Evolutionary conservation across 176 grass and related monocot genomes (phyloP).

Genomic region (Eremochloa ophiuroides): DNA sequence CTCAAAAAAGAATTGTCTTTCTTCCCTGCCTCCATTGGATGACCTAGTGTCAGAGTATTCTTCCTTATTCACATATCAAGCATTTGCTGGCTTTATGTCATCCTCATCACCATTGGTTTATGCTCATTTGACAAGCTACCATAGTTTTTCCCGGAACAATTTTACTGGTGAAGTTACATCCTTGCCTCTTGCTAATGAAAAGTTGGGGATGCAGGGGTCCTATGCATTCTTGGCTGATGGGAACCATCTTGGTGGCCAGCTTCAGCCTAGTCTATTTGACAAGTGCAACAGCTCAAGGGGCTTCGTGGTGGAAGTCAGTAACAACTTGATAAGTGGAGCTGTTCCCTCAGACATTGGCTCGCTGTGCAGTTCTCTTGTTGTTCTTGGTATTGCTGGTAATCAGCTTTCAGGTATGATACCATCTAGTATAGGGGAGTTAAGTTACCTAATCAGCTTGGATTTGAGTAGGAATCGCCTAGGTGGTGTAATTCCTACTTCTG

Average conservation of each 20-base stretch:
- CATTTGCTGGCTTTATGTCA: slow-evolving; percentile 34
- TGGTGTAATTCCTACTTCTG: slow-evolving; percentile 63
- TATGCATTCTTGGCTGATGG: slow-evolving; percentile 87
- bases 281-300: slow-evolving; percentile 73
- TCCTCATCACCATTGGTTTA: not conserved
- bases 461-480: slow-evolving; percentile 70
- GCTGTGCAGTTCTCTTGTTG: slow-evolving; percentile 58
- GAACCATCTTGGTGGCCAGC: slow-evolving; percentile 54
- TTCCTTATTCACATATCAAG: slow-evolving; percentile 52
- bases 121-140: slow-evolving; percentile 52
- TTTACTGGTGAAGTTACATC: slow-evolving; percentile 57
- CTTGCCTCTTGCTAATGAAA: slow-evolving; percentile 56
- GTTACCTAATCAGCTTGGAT: slow-evolving; percentile 68
- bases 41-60: slow-evolving; percentile 54
- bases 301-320: slow-evolving; percentile 64
- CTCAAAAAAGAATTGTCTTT: slow-evolving; percentile 43
- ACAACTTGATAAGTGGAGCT: slow-evolving; percentile 63
- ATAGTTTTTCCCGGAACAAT: slow-evolving; percentile 90
- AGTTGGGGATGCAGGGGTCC: slow-evolving; percentile 45
- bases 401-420: slow-evolving; percentile 71
- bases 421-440: slow-evolving; percentile 62
- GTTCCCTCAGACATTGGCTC: slow-evolving; percentile 66
- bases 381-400: slow-evolving; percentile 71
- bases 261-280: slow-evolving; percentile 39
- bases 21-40: slow-evolving; percentile 39